A percentile compares a stretch with the other conserved stretches of the same genome.
Evolutionary conservation across 225 moss, liverwort and hornwort species (phyloP).

Genomic region (Sphagnum tenellum): DNA sequence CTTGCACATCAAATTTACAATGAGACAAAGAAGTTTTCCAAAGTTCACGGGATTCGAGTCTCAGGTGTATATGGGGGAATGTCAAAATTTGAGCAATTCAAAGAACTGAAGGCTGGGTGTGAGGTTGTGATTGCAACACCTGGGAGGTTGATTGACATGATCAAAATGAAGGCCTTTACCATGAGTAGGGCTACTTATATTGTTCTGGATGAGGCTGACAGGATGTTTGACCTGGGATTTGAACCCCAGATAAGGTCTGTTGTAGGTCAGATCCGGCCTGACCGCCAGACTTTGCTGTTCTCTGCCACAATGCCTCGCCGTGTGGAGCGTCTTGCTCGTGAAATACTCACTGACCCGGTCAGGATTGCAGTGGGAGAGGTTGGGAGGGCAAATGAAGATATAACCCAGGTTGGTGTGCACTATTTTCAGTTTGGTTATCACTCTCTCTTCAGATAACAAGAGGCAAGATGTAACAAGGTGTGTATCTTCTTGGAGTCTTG

Average conservation of each 20-base stretch:
- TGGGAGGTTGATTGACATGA: conserved; percentile 92
- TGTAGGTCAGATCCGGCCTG: conserved; percentile 90
- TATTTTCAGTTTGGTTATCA: too few species aligned
- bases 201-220: conserved; percentile 93
- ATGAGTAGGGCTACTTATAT: conserved; percentile 83
- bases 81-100: conserved; percentile 98
- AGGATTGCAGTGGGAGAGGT: conserved; percentile 84
- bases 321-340: conserved; percentile 89
- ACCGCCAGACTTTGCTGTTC: conserved; percentile 89
- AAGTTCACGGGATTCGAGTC: conserved; percentile 75
- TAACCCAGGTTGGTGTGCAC: conserved; percentile 56
- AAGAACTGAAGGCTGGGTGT: conserved; percentile 95
- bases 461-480: too few species aligned
- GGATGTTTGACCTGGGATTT: conserved; percentile 97
- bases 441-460: too few species aligned
- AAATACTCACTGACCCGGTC: conserved; percentile 74
- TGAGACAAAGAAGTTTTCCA: conserved; percentile 83
- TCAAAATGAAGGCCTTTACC: conserved; percentile 88
- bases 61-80: conserved; percentile 93
- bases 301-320: conserved; percentile 96
- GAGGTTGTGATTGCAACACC: conserved; percentile 97
- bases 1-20: conserved; percentile 92
- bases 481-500: too few species aligned
- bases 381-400: conserved; percentile 86
- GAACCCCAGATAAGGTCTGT: conserved; percentile 97